phyloP scores from a whole-genome alignment of 129 eudicot species.

The Sambucus nigra region DNA sequence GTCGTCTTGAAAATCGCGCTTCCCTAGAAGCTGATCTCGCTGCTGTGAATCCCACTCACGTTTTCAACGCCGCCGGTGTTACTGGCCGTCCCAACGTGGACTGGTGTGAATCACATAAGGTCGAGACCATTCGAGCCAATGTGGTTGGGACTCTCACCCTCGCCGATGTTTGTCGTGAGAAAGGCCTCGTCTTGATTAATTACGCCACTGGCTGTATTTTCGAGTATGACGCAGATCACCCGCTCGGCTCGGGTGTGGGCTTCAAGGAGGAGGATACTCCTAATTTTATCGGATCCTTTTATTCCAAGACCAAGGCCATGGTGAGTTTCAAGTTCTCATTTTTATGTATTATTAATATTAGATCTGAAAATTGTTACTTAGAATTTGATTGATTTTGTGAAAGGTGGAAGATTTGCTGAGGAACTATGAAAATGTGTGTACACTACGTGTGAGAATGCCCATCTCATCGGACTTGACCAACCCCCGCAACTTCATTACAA shows the following conservation, averaged over 20 bases:
- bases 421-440: slow-evolving; percentile 18
- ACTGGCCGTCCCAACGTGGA: slow-evolving; percentile 22
- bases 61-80: slow-evolving; percentile 18
- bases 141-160: slow-evolving; percentile 18
- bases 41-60: slow-evolving; percentile 12
- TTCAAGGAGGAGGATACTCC: slow-evolving; percentile 19
- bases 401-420: slow-evolving; percentile 21
- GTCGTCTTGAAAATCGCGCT: slow-evolving; percentile 12
- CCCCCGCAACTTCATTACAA: slow-evolving; percentile 27
- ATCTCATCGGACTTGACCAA: slow-evolving; percentile 18
- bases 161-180: slow-evolving; percentile 12
- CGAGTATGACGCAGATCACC: slow-evolving; percentile 15
- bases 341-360: not conserved
- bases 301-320: slow-evolving; percentile 22
- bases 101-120: slow-evolving; percentile 22
- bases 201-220: slow-evolving; percentile 20
- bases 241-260: slow-evolving; percentile 11
- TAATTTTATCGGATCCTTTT: slow-evolving; percentile 14
- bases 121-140: slow-evolving; percentile 17
- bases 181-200: slow-evolving; percentile 9
- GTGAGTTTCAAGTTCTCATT: not conserved
- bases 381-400: not conserved
- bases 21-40: slow-evolving; percentile 9
- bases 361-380: not conserved
- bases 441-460: slow-evolving; percentile 20